Evolutionary conservation across 1,284 basidiomycete genomes (phyloP).

Genomic region (Melampsora occidentalis): DNA sequence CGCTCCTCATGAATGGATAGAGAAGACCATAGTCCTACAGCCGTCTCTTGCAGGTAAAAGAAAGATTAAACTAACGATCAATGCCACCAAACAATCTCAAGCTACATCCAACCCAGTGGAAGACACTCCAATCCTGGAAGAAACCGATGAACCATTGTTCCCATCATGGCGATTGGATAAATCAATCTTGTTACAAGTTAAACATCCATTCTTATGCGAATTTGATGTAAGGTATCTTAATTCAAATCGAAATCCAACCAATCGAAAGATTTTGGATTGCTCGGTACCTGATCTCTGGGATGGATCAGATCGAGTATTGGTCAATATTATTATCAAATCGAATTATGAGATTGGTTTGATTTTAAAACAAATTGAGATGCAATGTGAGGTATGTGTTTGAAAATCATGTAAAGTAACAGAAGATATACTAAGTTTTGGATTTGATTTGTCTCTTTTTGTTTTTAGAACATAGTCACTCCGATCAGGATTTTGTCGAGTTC

Average conservation of each 20-base stretch:
- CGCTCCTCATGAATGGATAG: background rate
- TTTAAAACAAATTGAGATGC: background rate
- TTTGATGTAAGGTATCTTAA: conserved; percentile 5
- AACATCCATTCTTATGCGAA: background rate
- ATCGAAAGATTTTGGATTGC: background rate
- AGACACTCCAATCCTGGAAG: background rate
- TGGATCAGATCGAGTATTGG: background rate
- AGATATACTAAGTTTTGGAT: too few relatives aligned
- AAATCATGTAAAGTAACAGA: too few relatives aligned
- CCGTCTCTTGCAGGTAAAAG: background rate
- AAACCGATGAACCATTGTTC: background rate
- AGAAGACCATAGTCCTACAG: background rate
- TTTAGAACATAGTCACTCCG: background rate
- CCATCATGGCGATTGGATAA: background rate
- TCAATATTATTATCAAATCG: background rate
- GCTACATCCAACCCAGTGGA: background rate
- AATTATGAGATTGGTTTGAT: background rate
- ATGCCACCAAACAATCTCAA: background rate
- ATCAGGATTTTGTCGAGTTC: background rate
- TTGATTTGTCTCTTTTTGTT: too few relatives aligned
- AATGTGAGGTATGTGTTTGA: conserved; percentile 2
- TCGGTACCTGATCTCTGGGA: background rate
- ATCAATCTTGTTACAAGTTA: background rate
- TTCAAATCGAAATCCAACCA: background rate
- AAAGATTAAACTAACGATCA: background rate